Conservation (phyloP, 257 asterid species). For the Rauvolfia tetraphylla region DNA sequence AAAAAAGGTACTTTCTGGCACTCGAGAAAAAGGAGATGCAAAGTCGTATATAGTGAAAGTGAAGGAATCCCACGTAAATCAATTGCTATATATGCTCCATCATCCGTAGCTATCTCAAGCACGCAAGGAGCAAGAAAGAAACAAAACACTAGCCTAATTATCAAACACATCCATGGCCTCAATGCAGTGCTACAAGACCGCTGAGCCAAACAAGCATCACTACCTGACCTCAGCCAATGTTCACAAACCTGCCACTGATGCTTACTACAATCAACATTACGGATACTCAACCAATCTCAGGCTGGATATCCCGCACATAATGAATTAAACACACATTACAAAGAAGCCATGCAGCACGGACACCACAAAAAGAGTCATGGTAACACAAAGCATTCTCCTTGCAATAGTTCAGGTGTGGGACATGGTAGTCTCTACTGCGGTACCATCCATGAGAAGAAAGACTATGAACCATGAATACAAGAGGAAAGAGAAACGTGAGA, state of each 20-base stretch:
- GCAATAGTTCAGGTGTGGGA: not conserved
- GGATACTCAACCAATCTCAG: not conserved
- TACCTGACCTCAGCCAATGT: not conserved
- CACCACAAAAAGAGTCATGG: not conserved
- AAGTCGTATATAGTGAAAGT: not conserved
- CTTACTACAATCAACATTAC: not conserved
- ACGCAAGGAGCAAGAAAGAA: not conserved
- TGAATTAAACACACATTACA: not conserved
- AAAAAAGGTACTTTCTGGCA: not conserved
- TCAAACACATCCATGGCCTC: not conserved
- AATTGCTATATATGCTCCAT: not conserved
- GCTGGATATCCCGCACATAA: not conserved
- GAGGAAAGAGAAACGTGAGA: not conserved
- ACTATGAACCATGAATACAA: not conserved
- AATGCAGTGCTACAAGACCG: not conserved
- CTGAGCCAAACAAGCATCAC: not conserved
- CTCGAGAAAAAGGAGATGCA: not conserved
- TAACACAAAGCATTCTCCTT: not conserved
- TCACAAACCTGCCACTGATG: not conserved
- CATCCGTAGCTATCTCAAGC: not conserved
- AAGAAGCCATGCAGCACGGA: not conserved
- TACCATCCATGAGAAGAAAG: not conserved
- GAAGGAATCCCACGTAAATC: not conserved
- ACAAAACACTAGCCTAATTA: not conserved
- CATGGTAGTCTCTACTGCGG: not conserved